Conservation (phyloP, 352 stramenopile genomes). For the Albugo laibachii region DNA sequence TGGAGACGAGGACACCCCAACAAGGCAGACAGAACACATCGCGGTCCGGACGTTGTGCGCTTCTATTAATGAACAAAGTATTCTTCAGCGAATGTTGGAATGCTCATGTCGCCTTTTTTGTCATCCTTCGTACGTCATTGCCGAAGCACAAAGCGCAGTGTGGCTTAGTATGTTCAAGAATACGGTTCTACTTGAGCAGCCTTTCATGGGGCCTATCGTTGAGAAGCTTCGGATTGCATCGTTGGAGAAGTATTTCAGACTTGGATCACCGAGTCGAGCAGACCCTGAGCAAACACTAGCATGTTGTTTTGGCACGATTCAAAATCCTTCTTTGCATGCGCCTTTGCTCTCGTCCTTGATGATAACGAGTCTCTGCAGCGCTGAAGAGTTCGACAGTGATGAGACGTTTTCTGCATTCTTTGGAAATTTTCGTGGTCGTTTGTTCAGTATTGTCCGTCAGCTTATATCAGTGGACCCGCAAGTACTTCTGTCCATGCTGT, state of each 20-base stretch:
- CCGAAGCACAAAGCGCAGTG: conserved; percentile 49
- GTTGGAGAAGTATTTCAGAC: conserved; percentile 69
- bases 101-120: conserved; percentile 15
- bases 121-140: conserved; percentile 43
- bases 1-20: too few relatives aligned
- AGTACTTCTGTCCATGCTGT: conserved; percentile 24
- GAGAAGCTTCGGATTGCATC: conserved; percentile 28
- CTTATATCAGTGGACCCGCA: conserved; percentile 35
- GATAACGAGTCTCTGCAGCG: conserved; percentile 16
- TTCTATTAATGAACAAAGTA: too few relatives aligned
- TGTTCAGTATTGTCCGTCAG: conserved; percentile 53
- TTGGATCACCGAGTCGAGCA: conserved; percentile 40
- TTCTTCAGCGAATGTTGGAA: too few relatives aligned
- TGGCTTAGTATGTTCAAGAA: conserved; percentile 60
- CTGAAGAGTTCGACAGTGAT: conserved; percentile 54
- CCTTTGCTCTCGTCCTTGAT: too few relatives aligned
- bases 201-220: conserved; percentile 18
- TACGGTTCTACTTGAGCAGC: conserved; percentile 21
- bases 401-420: conserved; percentile 52
- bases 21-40: too few relatives aligned
- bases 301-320: neutral
- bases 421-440: conserved; percentile 53
- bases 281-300: conserved; percentile 13
- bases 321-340: too few relatives aligned
- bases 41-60: too few relatives aligned